These are phyloP conservation scores for Pilatotrama ljubarskyi DNA, from an alignment of 768 basidiomycete genomes.

Conservation along the genomic window DNA sequence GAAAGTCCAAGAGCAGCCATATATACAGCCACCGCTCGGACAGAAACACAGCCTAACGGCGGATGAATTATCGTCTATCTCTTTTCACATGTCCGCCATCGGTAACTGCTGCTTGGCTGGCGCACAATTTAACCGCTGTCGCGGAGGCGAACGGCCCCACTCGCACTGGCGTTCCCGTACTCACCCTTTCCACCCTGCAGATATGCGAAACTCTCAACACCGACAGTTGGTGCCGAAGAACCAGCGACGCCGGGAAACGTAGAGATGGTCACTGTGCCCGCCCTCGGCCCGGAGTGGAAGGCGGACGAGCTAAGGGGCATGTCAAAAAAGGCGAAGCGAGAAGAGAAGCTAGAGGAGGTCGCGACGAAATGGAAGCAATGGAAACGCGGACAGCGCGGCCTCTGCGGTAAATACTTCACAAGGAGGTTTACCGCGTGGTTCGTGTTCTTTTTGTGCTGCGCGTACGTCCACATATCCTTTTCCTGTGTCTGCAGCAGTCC, in stretches of 20 bases:
- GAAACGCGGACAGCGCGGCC: slow-evolving; percentile 76
- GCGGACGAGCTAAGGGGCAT: slow-evolving; percentile 74
- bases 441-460: slow-evolving; percentile 58
- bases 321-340: slow-evolving; percentile 68
- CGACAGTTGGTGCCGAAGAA: slow-evolving; percentile 37
- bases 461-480: slow-evolving; percentile 41
- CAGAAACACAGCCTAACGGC: no score
- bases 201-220: slow-evolving; percentile 23
- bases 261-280: slow-evolving; percentile 91
- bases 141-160: no score
- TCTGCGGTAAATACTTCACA: slow-evolving; percentile 81
- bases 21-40: no score
- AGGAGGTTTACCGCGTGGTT: slow-evolving; percentile 69
- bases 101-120: no score
- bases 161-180: no score
- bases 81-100: no score
- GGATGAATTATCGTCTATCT: no score
- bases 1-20: no score
- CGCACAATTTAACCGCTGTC: no score
- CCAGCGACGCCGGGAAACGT: slow-evolving; percentile 49
- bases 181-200: slow-evolving; percentile 2
- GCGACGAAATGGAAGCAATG: slow-evolving; percentile 68
- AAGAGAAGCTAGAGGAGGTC: slow-evolving; percentile 51
- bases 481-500: slow-evolving; percentile 8
- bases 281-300: slow-evolving; percentile 89